These are phyloP conservation scores for Plectosphaerella cucumerina DNA, from an alignment of 2,329 filamentous ascomycete genomes.

Conservation along the genomic window DNA sequence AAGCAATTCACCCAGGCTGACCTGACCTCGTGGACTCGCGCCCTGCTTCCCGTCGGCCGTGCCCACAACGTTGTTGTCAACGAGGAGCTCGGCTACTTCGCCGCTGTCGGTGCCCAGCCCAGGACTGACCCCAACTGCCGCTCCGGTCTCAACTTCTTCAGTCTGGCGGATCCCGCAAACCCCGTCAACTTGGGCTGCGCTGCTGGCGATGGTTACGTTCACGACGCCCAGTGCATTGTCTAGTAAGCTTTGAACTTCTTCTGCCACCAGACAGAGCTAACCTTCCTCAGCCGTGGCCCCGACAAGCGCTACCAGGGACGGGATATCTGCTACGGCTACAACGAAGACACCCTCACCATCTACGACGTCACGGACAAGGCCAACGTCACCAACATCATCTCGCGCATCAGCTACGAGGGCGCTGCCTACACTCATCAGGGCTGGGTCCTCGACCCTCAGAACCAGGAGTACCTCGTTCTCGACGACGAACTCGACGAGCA, in stretches of 20 bases:
- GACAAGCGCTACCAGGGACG: slow-evolving; percentile 39
- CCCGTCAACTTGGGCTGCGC: slow-evolving; percentile 51
- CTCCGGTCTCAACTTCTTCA: slow-evolving; percentile 53
- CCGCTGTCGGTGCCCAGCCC: slow-evolving; percentile 38
- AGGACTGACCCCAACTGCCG: slow-evolving; percentile 34
- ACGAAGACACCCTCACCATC: slow-evolving; percentile 46
- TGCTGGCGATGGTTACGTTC: slow-evolving; percentile 52
- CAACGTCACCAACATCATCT: slow-evolving; percentile 37
- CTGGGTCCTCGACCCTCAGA: slow-evolving; percentile 42
- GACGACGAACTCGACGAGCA: slow-evolving; percentile 51
- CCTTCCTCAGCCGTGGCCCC: slow-evolving; percentile 47
- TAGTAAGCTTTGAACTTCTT: slow-evolving; percentile 22
- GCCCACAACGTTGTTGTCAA: slow-evolving; percentile 44
- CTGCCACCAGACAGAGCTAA: slow-evolving; percentile 17
- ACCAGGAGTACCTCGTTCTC: slow-evolving; percentile 40
- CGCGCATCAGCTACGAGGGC: slow-evolving; percentile 49
- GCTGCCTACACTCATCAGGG: slow-evolving; percentile 57
- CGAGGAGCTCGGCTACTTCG: slow-evolving; percentile 38
- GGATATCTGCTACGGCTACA: slow-evolving; percentile 55
- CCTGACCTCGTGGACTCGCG: slow-evolving; percentile 21
- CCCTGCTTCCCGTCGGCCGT: slow-evolving; percentile 26
- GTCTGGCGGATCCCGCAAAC: slow-evolving; percentile 48
- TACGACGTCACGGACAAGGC: slow-evolving; percentile 48
- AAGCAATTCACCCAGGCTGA: slow-evolving; percentile 22
- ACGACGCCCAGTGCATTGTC: slow-evolving; percentile 54